phyloP scores from a whole-genome alignment of 345 rosid genomes.

The Erysimum cheiranthoides region DNA sequence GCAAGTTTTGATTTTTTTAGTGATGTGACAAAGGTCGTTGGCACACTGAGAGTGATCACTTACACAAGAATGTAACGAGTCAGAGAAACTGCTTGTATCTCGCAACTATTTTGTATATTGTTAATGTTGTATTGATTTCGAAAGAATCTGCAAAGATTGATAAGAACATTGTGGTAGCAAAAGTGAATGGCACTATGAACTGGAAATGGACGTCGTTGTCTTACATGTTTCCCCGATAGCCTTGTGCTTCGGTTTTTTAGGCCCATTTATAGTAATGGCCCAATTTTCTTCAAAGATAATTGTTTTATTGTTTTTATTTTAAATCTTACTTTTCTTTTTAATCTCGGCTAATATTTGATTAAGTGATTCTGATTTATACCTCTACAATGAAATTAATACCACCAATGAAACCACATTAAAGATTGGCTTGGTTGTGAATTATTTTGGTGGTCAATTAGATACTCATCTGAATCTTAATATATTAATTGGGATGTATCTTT shows the following conservation, averaged over 20 bases:
- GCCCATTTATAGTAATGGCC: slow-evolving; percentile 2
- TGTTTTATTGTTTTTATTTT: too few relatives aligned
- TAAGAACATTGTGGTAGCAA: background rate
- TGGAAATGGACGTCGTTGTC: background rate
- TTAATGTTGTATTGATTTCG: slow-evolving; percentile 19
- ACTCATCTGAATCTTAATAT: too few relatives aligned
- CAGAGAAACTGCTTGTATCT: slow-evolving; percentile 6
- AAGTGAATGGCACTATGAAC: background rate
- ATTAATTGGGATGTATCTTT: too few relatives aligned
- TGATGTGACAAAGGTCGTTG: slow-evolving; percentile 12
- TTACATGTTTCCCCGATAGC: background rate
- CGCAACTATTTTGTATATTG: slow-evolving; percentile 18
- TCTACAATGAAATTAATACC: too few relatives aligned
- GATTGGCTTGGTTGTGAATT: too few relatives aligned
- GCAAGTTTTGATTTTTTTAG: background rate
- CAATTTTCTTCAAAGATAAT: background rate
- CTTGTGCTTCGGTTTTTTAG: background rate
- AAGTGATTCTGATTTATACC: too few relatives aligned
- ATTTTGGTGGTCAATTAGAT: too few relatives aligned
- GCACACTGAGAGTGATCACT: slow-evolving; percentile 7
- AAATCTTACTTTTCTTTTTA: too few relatives aligned
- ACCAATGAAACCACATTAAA: too few relatives aligned
- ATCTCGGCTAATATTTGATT: too few relatives aligned
- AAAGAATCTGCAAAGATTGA: background rate
- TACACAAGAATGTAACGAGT: slow-evolving; percentile 19